Base-by-base conservation (phyloP, 169 alveolate genomes). In the Miamiensis avidus region DNA sequence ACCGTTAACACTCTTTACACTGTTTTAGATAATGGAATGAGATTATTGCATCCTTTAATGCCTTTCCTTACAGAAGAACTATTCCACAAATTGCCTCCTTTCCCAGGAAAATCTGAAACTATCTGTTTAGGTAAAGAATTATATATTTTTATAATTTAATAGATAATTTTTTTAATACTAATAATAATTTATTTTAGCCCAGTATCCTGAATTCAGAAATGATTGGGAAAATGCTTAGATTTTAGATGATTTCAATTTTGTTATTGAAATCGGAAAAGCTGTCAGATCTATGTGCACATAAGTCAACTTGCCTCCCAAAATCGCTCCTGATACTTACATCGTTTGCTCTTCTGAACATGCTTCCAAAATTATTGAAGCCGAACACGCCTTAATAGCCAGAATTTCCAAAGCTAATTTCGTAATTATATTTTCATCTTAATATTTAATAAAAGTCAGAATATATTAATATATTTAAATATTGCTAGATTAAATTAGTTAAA, bases 31-130 rank as follows among this genome's bases (percentile, higher is more conserved):
- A 78, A 82, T 49, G 95, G 97, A 1, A 86, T 97, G 74, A 93
- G 97, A 78, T 96, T 99, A 69, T 90, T 99, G 28, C 99, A 99
- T 90, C 99, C 99, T 29, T 94, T 98, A 89, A 95, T 98, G 95
- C 99, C 99, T 29, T 99, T 96, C 90, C 92, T 99, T 78, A 97
- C 99, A 0, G 99, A 99, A 95, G 99, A 98, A 87, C 96, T 98
- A 76, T 99, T 96, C 90, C 99, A 98, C 78, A 96, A 98, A 86
- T 91, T 98, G 31, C 98, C 99, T 26, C 94, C 85, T 72, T 87
- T 86, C 32, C 76, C 84, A 31, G 82, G 83, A 75, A 91, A 88
- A 34, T 88, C 83, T n/a, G 95, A 92, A 27, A 91, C 96, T n/a
- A 89, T 95, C 29, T 92, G 91, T 34, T 89, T 92, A 16, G 91